These are phyloP conservation scores for Phalaenopsis aphrodite DNA, from an alignment of 106 monocot genomes.

Conservation along the genomic window DNA sequence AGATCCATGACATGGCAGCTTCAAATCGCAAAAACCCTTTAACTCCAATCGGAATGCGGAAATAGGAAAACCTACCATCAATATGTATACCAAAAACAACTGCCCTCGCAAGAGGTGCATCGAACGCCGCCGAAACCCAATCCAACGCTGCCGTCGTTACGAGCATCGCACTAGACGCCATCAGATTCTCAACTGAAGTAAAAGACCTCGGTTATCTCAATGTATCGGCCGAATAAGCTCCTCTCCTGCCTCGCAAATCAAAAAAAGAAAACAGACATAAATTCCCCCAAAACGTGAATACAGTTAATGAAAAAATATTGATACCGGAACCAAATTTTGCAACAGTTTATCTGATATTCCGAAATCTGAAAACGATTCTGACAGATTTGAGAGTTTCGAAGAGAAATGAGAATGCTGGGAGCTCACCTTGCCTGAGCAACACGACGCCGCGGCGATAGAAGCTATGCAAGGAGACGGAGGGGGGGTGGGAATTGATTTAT, in stretches of 20 bases:
- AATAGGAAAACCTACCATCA: constrained; percentile 36
- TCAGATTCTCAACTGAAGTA: constrained; percentile 7
- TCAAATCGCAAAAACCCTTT: neutral
- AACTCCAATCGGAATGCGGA: neutral
- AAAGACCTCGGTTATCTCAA: neutral
- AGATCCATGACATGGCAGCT: neutral
- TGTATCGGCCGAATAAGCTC: neutral
- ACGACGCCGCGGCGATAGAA: neutral
- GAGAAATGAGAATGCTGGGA: neutral
- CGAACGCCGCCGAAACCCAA: constrained; percentile 47
- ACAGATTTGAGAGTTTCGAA: neutral
- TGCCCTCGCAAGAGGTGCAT: constrained; percentile 53
- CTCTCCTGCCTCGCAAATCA: neutral
- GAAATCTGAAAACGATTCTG: neutral
- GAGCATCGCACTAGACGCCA: constrained; percentile 50
- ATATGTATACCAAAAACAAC: constrained; percentile 79
- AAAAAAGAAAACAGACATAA: neutral
- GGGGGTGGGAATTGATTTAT: neutral
- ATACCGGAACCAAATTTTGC: neutral
- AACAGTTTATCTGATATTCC: neutral
- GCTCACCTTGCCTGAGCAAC: neutral
- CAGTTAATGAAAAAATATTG: neutral
- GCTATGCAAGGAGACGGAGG: neutral
- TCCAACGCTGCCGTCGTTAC: constrained; percentile 24
- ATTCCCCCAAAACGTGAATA: neutral